Conservation (phyloP, 495 filamentous ascomycete species). For the Trichoderma erinaceum region DNA sequence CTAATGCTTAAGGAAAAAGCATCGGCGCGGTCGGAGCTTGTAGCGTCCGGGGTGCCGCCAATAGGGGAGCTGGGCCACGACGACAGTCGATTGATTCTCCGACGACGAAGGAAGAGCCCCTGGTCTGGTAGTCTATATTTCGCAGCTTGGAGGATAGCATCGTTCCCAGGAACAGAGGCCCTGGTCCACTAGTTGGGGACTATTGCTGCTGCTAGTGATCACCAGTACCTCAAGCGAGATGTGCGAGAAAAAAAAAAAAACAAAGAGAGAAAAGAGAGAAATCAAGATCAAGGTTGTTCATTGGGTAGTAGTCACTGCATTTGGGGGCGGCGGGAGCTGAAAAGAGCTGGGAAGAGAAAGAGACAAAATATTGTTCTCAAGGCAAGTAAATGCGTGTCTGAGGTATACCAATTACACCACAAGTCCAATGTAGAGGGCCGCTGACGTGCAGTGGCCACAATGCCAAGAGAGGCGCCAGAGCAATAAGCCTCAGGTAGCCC, state of each 20-base stretch:
- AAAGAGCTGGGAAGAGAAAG: no score
- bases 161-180: no score
- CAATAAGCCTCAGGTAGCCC: not conserved
- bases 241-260: no score
- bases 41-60: not conserved
- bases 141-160: no score
- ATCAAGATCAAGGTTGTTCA: no score
- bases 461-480: conserved; percentile 5
- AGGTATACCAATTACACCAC: not conserved
- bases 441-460: not conserved
- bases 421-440: not conserved
- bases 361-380: not conserved
- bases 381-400: no score
- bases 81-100: not conserved
- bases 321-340: not conserved
- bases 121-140: no score
- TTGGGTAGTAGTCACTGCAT: not conserved
- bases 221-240: no score
- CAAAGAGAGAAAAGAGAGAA: no score
- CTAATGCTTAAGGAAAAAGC: no score
- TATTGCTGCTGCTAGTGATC: no score
- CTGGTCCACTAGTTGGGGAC: no score
- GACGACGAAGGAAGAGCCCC: not conserved
- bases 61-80: not conserved
- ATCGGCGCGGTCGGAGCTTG: not conserved